Conservation (phyloP, 2,329 filamentous ascomycete species). For the Epichloe sp. region DNA sequence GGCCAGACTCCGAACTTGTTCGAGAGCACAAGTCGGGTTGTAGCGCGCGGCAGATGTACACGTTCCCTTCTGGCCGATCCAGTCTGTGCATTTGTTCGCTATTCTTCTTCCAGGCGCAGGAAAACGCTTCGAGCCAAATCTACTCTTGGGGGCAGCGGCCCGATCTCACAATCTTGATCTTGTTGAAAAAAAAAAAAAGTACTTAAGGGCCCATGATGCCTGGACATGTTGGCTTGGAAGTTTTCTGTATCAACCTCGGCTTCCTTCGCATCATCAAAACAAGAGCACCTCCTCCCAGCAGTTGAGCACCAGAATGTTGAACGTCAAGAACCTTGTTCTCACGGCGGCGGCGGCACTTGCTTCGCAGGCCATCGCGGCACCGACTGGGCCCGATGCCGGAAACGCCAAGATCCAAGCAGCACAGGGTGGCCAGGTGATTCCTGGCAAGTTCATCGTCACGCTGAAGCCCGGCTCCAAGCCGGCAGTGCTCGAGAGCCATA, state of each 20-base stretch:
- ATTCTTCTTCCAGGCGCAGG: too few relatives aligned
- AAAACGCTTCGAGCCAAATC: background rate
- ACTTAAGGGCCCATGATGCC: background rate
- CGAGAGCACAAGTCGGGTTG: too few relatives aligned
- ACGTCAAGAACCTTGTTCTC: constrained; percentile 15
- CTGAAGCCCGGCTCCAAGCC: constrained; percentile 38
- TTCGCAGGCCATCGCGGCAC: constrained; percentile 11
- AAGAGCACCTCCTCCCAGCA: background rate
- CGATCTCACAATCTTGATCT: background rate
- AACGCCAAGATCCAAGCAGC: background rate
- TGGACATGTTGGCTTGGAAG: background rate
- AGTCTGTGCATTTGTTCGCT: background rate
- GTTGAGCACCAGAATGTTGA: constrained; percentile 14
- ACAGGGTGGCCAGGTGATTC: constrained; percentile 13
- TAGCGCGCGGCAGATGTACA: too few relatives aligned
- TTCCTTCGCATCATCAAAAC: background rate
- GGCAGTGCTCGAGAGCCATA: constrained; percentile 32
- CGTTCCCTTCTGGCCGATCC: background rate
- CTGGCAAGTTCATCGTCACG: constrained; percentile 45
- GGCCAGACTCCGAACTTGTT: too few relatives aligned
- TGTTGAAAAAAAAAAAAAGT: background rate
- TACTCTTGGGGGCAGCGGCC: background rate
- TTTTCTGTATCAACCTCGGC: background rate
- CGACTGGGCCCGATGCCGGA: constrained; percentile 8
- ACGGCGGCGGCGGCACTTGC: constrained; percentile 13